Percentiles rank a stretch among this genome's conserved stretches.
phyloP scores from a whole-genome alignment of 805 yeast genomes.

The Komagataella ulmi region DNA sequence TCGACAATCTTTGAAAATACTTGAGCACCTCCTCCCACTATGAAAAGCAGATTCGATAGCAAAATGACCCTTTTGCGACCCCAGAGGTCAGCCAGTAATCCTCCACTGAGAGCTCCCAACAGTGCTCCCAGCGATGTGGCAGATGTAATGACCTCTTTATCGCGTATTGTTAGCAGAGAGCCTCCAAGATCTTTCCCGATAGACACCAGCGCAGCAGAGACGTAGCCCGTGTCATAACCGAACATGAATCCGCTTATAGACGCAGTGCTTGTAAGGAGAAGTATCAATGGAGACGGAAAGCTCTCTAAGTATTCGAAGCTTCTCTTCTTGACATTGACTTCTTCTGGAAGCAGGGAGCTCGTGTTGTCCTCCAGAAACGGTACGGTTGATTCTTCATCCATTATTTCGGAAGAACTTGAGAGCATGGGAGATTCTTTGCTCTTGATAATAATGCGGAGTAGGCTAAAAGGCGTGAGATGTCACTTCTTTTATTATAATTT shows the following conservation, averaged over 20 bases:
- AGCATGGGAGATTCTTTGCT: neutral
- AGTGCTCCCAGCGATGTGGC: conserved; percentile 46
- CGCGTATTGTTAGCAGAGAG: conserved; percentile 24
- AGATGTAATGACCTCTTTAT: conserved; percentile 38
- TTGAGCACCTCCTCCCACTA: conserved; percentile 20
- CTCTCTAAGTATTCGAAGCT: neutral
- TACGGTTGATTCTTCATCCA: neutral
- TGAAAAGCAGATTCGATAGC: conserved; percentile 31
- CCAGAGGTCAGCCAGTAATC: conserved; percentile 30
- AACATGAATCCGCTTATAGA: conserved; percentile 49
- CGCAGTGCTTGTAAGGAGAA: conserved; percentile 31
- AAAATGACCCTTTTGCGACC: conserved; percentile 34
- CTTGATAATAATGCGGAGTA: neutral
- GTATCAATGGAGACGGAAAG: conserved; percentile 24
- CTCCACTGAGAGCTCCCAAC: conserved; percentile 34
- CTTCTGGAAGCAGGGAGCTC: neutral
- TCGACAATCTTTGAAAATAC: conserved; percentile 23
- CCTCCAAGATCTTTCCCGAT: conserved; percentile 32
- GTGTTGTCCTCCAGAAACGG: neutral
- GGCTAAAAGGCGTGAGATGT: neutral
- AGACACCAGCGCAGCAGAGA: conserved; percentile 39
- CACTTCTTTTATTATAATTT: neutral
- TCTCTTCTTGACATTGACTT: neutral
- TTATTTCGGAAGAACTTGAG: neutral
- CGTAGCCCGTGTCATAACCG: conserved; percentile 50